Conservation (phyloP, 129 eudicot genomes). For the Flaveria trinervia region DNA sequence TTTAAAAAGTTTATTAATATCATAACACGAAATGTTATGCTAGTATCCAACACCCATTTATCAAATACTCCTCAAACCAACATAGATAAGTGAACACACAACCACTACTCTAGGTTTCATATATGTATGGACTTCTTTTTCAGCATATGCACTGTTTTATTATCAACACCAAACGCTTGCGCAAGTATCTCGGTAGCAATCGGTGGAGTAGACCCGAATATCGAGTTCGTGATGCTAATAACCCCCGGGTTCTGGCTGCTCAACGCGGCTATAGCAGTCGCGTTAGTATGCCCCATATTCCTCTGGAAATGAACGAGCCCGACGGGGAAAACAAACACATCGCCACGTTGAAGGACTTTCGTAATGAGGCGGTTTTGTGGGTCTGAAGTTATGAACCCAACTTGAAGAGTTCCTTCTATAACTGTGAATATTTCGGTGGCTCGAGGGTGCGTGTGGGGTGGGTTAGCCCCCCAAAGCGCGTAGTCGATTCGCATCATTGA, state of each 20-base stretch:
- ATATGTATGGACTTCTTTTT: slow-evolving; percentile 19
- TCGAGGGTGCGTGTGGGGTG: slow-evolving; percentile 56
- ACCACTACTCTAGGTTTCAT: slow-evolving; percentile 19
- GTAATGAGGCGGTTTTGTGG: slow-evolving; percentile 47
- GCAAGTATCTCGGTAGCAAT: slow-evolving; percentile 38
- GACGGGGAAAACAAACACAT: slow-evolving; percentile 49
- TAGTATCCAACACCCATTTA: no score
- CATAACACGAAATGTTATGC: no score
- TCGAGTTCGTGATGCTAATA: slow-evolving; percentile 41
- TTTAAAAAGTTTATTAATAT: no score
- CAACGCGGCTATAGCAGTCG: slow-evolving; percentile 43
- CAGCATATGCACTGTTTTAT: slow-evolving; percentile 27
- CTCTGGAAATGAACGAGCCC: slow-evolving; percentile 52
- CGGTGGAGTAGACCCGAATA: slow-evolving; percentile 43
- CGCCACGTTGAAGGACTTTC: slow-evolving; percentile 51
- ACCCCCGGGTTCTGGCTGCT: slow-evolving; percentile 50
- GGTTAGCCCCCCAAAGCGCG: slow-evolving; percentile 44
- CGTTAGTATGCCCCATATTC: slow-evolving; percentile 40
- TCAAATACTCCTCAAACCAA: neutral
- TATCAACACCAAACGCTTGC: slow-evolving; percentile 41
- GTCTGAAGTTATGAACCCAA: slow-evolving; percentile 50
- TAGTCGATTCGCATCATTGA: slow-evolving; percentile 47
- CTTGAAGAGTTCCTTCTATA: slow-evolving; percentile 48
- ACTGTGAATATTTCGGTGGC: slow-evolving; percentile 50
- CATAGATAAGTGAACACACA: neutral